Conservation (phyloP, 306 rosid species). For the Betula pendula region DNA sequence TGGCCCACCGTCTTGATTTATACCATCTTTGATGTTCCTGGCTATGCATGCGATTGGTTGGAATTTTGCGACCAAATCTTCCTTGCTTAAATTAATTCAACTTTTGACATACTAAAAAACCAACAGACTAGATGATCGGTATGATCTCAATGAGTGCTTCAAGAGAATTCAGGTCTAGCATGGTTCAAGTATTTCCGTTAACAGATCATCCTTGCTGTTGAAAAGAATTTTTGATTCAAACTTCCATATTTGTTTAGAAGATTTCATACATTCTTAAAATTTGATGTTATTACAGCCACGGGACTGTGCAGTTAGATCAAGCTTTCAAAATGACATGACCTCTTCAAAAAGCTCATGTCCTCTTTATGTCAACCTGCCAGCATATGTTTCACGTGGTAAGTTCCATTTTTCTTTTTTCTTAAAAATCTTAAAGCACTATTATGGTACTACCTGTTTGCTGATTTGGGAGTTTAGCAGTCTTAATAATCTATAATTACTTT, state of each 20-base stretch:
- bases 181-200: not conserved
- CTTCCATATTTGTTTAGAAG: not conserved
- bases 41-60: not conserved
- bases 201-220: constrained; percentile 3
- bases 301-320: constrained; percentile 57
- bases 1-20: not conserved
- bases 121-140: not conserved
- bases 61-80: not conserved
- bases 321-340: constrained; percentile 35
- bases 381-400: constrained; percentile 44
- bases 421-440: not conserved
- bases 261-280: not conserved
- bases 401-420: not conserved
- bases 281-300: constrained; percentile 65
- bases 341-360: constrained; percentile 72
- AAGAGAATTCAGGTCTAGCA: not conserved
- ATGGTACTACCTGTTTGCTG: not conserved
- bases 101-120: not conserved
- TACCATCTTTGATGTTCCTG: not conserved
- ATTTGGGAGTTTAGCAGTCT: not conserved
- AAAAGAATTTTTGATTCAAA: constrained; percentile 4
- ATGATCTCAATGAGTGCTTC: not conserved
- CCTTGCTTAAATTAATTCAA: not conserved
- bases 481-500: not conserved
- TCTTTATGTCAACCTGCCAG: constrained; percentile 69